Evolutionary conservation across 768 basidiomycete species (phyloP).

Genomic region (Hebeloma cylindrosporum): DNA sequence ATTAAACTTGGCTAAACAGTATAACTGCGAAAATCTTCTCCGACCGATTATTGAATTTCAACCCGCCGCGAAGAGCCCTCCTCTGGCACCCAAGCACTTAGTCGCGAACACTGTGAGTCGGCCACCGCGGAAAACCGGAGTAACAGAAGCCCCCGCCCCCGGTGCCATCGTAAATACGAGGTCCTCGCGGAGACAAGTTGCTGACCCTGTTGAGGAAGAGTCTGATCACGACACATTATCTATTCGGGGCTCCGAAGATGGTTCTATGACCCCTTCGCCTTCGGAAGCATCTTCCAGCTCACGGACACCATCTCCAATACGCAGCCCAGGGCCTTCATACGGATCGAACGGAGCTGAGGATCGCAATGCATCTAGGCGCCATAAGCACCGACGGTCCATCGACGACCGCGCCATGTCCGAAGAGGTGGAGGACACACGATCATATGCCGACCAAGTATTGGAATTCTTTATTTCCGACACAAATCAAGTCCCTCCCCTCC

Average conservation of each 20-base stretch:
- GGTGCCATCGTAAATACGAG: slow-evolving; percentile 52
- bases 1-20: slow-evolving; percentile 82
- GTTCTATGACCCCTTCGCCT: slow-evolving; percentile 87
- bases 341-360: slow-evolving; percentile 41
- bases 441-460: slow-evolving; percentile 94
- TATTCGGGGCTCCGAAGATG: slow-evolving; percentile 79
- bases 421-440: slow-evolving; percentile 57
- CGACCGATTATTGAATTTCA: slow-evolving; percentile 95
- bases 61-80: slow-evolving; percentile 86
- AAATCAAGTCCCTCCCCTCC: slow-evolving; percentile 82
- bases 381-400: slow-evolving; percentile 45
- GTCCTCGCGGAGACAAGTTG: slow-evolving; percentile 55
- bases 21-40: slow-evolving; percentile 84
- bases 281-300: slow-evolving; percentile 85
- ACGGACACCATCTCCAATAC: slow-evolving; percentile 90
- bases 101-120: slow-evolving; percentile 66
- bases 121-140: slow-evolving; percentile 46
- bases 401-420: slow-evolving; percentile 48
- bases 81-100: slow-evolving; percentile 94
- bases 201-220: slow-evolving; percentile 51
- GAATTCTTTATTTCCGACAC: slow-evolving; percentile 99
- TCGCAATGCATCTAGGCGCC: slow-evolving; percentile 40
- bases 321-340: slow-evolving; percentile 50
- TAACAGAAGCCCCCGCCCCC: slow-evolving; percentile 33
- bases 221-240: slow-evolving; percentile 66